Conservation (phyloP, 2,329 filamentous ascomycete species). For the Ascochyta rabiei region DNA sequence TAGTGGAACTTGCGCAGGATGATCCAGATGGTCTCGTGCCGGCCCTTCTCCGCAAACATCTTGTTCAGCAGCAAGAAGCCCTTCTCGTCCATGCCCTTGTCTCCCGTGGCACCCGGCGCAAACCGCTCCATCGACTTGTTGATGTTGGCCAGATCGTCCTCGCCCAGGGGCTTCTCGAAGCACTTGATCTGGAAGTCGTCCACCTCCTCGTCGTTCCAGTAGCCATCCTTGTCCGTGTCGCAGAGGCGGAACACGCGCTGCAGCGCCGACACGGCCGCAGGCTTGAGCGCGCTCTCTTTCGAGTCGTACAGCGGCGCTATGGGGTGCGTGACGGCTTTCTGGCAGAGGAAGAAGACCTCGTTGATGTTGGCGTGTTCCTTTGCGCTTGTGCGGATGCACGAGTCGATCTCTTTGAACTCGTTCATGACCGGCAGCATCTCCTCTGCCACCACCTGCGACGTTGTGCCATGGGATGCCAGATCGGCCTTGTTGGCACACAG, state of each 20-base stretch:
- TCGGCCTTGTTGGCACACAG: constrained; percentile 98
- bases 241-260: constrained; percentile 93
- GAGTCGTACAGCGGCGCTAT: constrained; percentile 97
- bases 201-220: constrained; percentile 88
- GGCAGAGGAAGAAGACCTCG: constrained; percentile 93
- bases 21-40: constrained; percentile 98
- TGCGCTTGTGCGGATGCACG: constrained; percentile 92
- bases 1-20: constrained; percentile 95
- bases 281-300: constrained; percentile 86
- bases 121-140: constrained; percentile 81
- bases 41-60: constrained; percentile 94
- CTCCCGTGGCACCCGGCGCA: constrained; percentile 64
- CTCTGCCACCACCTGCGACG: constrained; percentile 87
- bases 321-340: constrained; percentile 96
- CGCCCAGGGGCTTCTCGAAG: constrained; percentile 83
- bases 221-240: constrained; percentile 94
- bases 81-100: constrained; percentile 73
- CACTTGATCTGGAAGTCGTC: constrained; percentile 88
- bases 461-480: constrained; percentile 73
- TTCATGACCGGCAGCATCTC: constrained; percentile 99
- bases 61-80: constrained; percentile 93
- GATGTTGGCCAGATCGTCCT: constrained; percentile 86
- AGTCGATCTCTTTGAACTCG: constrained; percentile 98
- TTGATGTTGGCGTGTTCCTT: constrained; percentile 93
- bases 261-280: constrained; percentile 83